Evolutionary conservation across 495 filamentous ascomycete species (phyloP), one percentile per base, ranked within the genome.

Genomic region (Xylaria longipes): DNA sequence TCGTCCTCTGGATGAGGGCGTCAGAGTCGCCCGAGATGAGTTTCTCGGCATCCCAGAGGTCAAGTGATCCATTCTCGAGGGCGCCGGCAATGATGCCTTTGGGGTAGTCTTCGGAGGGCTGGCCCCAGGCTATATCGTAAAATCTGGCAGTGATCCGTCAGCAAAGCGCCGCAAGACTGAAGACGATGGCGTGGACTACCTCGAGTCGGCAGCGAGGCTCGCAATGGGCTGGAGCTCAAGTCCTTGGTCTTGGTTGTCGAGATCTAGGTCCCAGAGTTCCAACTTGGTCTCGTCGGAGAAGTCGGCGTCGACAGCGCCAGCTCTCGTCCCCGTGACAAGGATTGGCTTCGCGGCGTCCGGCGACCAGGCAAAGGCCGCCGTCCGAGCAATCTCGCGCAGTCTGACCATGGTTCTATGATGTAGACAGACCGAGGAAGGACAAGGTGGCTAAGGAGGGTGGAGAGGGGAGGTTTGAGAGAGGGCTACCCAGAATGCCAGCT

Each of bases 211-310:
- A 75, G 86, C 89, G 76, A 97, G 89, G 80, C 91, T 95, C 60
- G 90, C 92, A 77, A 93, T 84, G 45, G 96, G 94, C 80, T 94
- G 91, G 61, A 97, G 88, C 85, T 99, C 96, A 65, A 91, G 87
- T 57, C 89, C 90, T 75, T 90, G 89, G 70, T 92, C 88, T 54
- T 86, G 80, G 80, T 89, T 89, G 80, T 93, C 91, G 76, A 98
- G 83, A 76, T 86, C 89, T 70, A 98, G 83, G 84, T 98, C 94
- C 96, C 96, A 99, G 56, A 99, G 86, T 85, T 99, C 96, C 50
- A 99, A 87, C 82, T 94, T 93, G 68, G 94, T 97, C 80, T 98
- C 94, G 82, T 96, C 94, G 6, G 96, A 98, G 85, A 99, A 98
- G 80, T 98, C 95, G 75, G 93, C 94, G 82, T 96, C 94, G 22